Evolutionary conservation across 75 land plant genomes (phyloP).

Genomic region (Cunninghamia lanceolata): DNA sequence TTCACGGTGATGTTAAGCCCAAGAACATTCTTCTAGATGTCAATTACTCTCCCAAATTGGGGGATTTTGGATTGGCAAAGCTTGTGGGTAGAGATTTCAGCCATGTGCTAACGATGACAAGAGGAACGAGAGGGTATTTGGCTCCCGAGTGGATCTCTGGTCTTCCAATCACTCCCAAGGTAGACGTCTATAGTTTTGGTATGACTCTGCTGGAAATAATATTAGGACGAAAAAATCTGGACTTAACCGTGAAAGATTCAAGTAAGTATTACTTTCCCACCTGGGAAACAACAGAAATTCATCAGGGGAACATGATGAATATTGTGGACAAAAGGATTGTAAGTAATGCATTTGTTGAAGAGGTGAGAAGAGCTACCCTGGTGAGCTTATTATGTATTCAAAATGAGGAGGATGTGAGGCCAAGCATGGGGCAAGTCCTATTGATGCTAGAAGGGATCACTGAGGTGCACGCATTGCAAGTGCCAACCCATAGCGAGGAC

Average conservation of each 20-base stretch:
- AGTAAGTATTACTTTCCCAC: constrained; percentile 11
- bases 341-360: constrained; percentile 8
- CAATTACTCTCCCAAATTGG: background rate
- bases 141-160: constrained; percentile 8
- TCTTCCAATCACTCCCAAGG: constrained; percentile 5
- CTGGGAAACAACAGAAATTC: constrained; percentile 1
- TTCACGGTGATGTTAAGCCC: constrained; percentile 8
- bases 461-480: too few species aligned
- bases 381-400: constrained; percentile 41
- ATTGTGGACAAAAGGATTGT: constrained; percentile 18
- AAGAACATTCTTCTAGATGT: constrained; percentile 4
- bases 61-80: constrained; percentile 3
- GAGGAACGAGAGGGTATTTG: constrained; percentile 9
- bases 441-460: constrained; percentile 25
- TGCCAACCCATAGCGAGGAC: too few species aligned
- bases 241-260: background rate
- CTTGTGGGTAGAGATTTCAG: background rate
- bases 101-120: background rate
- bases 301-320: constrained; percentile 5
- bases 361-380: constrained; percentile 16
- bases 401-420: constrained; percentile 27
- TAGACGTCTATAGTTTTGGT: constrained; percentile 19
- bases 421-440: constrained; percentile 33
- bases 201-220: constrained; percentile 10
- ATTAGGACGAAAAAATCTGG: constrained; percentile 4